Evolutionary conservation across 2,329 filamentous ascomycete species (phyloP).

Genomic region (Colletotrichum shisoi): DNA sequence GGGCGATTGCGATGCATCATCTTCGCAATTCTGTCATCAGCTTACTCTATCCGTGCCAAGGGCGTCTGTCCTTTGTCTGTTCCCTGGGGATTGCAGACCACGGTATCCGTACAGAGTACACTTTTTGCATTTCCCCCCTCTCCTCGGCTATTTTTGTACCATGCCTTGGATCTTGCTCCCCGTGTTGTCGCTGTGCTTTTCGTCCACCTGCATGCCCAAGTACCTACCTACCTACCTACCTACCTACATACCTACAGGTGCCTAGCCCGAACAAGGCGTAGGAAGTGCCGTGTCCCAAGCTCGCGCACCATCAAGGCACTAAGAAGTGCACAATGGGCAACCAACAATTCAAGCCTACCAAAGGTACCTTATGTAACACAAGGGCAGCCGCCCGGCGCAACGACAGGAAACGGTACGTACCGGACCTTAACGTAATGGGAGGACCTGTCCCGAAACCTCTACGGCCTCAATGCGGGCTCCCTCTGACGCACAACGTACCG

Average conservation of each 20-base stretch:
- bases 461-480: conserved; percentile 30
- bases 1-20: conserved; percentile 32
- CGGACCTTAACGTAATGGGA: background rate
- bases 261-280: background rate
- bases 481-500: conserved; percentile 27
- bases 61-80: background rate
- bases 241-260: too few relatives aligned
- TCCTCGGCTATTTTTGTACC: too few relatives aligned
- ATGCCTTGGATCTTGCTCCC: background rate
- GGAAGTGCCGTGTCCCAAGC: background rate
- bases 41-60: conserved; percentile 25
- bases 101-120: background rate
- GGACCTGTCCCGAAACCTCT: conserved; percentile 29
- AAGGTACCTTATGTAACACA: conserved; percentile 25
- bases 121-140: background rate
- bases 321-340: conserved; percentile 19
- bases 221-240: too few relatives aligned
- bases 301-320: conserved; percentile 23
- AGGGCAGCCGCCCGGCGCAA: background rate
- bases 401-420: background rate
- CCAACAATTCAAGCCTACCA: background rate
- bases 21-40: conserved; percentile 38
- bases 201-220: background rate
- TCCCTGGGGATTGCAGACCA: background rate
- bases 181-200: background rate